A percentile compares a stretch with the other conserved stretches of the same genome.
Evolutionary conservation across 495 filamentous ascomycete species (phyloP).

Genomic region (Penicillium odoratum): DNA sequence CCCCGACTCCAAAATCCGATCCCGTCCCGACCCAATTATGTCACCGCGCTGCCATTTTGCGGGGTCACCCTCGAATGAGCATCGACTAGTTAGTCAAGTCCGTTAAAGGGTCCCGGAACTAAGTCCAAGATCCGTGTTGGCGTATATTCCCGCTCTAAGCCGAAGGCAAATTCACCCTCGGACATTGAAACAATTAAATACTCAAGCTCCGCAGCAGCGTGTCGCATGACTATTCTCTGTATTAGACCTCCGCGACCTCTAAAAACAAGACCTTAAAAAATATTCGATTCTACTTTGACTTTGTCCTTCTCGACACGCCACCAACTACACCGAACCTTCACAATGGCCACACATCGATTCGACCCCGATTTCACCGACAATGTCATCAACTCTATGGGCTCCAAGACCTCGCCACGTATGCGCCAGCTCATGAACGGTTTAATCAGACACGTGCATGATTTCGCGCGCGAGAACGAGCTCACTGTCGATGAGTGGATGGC

Average conservation of each 20-base stretch:
- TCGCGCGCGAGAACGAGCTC: constrained; percentile 50
- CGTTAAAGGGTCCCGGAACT: constrained; percentile 7
- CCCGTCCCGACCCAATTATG: constrained; percentile 19
- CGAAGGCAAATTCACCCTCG: constrained; percentile 5
- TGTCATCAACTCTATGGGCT: constrained; percentile 70
- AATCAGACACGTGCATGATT: constrained; percentile 49
- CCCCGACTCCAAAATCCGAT: constrained; percentile 13
- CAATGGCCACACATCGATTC: constrained; percentile 42
- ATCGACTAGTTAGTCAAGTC: constrained; percentile 23
- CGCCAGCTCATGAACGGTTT: constrained; percentile 43
- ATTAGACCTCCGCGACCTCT: not conserved
- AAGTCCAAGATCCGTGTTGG: constrained; percentile 1
- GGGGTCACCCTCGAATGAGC: constrained; percentile 29
- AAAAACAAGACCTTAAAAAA: not conserved
- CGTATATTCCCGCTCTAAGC: too few species aligned
- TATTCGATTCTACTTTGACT: not conserved
- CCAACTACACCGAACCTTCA: constrained; percentile 16
- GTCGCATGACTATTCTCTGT: constrained; percentile 1
- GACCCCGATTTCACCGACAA: constrained; percentile 65
- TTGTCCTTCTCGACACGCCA: not conserved
- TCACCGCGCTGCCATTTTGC: constrained; percentile 20
- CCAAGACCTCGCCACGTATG: constrained; percentile 59
- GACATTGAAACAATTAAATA: constrained; percentile 3
- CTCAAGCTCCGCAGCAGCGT: not conserved
- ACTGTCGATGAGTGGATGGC: constrained; percentile 52